Evolutionary conservation across 73 alveolate genomes (phyloP).

Genomic region (Paraurostyla sp.): DNA sequence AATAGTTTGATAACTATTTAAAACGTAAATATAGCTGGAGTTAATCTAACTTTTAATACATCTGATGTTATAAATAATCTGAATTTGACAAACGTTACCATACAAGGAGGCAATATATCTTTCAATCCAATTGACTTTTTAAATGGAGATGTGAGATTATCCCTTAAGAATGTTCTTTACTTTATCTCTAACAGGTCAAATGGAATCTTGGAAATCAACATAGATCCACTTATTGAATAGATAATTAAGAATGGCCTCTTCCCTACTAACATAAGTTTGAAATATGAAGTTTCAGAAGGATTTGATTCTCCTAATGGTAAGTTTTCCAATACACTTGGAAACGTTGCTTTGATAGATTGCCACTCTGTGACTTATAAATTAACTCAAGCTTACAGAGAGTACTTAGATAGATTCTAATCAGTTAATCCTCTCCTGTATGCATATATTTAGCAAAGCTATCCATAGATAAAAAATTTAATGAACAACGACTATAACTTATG

Average conservation of each 20-base stretch:
- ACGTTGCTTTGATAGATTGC: conserved; percentile 72
- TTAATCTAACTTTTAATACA: neutral
- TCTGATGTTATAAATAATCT: neutral
- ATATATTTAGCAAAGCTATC: neutral
- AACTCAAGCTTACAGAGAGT: neutral
- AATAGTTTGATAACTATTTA: too few relatives aligned
- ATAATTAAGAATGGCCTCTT: neutral
- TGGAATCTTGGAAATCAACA: neutral
- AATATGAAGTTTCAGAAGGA: conserved; percentile 61
- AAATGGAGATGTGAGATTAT: neutral
- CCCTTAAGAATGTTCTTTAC: neutral
- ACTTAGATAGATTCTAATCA: neutral
- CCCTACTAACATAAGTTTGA: neutral
- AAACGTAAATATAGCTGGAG: neutral
- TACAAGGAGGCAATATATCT: neutral
- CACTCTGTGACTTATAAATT: neutral
- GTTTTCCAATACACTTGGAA: conserved; percentile 71
- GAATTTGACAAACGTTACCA: neutral
- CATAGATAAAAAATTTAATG: neutral
- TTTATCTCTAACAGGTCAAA: neutral
- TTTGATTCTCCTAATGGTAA: conserved; percentile 75
- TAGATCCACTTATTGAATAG: conserved; percentile 27
- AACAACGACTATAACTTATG: conserved; percentile 58
- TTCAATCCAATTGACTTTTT: neutral
- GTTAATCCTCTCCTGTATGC: neutral